Evolutionary conservation across 257 asterid species (phyloP).

Genomic region (Eustoma russellianum): DNA sequence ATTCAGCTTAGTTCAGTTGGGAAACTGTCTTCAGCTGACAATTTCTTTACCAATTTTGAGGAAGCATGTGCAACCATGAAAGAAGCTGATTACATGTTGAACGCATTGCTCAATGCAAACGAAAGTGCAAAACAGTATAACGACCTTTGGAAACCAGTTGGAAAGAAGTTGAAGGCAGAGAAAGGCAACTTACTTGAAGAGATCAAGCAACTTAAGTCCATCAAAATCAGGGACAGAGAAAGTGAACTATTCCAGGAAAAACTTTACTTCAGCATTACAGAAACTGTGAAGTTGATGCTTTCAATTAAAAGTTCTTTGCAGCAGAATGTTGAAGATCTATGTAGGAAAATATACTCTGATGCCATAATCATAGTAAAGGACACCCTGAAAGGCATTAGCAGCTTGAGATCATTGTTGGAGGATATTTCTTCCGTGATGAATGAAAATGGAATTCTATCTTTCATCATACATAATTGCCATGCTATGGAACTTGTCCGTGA

Average conservation of each 20-base stretch:
- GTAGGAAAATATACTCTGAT: conserved; percentile 29
- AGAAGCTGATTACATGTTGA: conserved; percentile 53
- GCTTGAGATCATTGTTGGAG: conserved; percentile 43
- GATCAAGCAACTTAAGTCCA: conserved; percentile 34
- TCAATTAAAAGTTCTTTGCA: conserved; percentile 53
- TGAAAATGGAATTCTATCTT: conserved; percentile 35
- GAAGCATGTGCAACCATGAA: conserved; percentile 48
- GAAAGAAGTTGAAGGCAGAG: conserved; percentile 38
- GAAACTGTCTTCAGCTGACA: conserved; percentile 16
- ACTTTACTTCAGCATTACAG: conserved; percentile 25
- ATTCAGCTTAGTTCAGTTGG: conserved; percentile 31
- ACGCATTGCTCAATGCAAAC: conserved; percentile 47
- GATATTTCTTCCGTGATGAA: conserved; percentile 31
- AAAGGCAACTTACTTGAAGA: conserved; percentile 41
- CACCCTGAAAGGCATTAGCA: conserved; percentile 25
- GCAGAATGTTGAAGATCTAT: conserved; percentile 34
- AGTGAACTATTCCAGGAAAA: conserved; percentile 29
- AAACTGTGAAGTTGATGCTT: conserved; percentile 26
- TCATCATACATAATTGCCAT: conserved; percentile 40
- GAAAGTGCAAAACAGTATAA: conserved; percentile 39
- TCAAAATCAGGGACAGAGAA: conserved; percentile 24
- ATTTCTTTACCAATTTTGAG: conserved; percentile 48
- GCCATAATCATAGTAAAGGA: conserved; percentile 40
- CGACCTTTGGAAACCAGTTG: conserved; percentile 45
- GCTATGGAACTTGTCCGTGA: conserved; percentile 23